Conservation (phyloP, 371 early-diverging fungal genomes). For the Nematocida ironsii region DNA sequence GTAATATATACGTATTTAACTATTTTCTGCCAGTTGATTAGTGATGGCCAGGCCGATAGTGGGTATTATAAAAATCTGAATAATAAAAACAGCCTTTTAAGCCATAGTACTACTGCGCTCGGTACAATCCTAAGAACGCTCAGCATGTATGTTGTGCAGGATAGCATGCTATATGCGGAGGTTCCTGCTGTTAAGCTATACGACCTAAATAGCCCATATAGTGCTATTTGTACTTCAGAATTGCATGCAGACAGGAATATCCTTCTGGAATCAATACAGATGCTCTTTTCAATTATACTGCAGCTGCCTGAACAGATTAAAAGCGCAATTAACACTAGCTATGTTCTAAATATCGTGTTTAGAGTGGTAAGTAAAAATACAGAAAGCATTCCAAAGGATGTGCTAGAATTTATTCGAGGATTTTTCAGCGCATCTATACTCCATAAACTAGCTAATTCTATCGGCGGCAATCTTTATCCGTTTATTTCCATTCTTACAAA, state of each 20-base stretch:
- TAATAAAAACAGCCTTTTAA: slow-evolving; percentile 32
- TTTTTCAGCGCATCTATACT: slow-evolving; percentile 31
- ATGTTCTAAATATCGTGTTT: slow-evolving; percentile 56
- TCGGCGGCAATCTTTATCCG: slow-evolving; percentile 18
- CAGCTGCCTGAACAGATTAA: slow-evolving; percentile 29
- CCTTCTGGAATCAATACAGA: slow-evolving; percentile 4
- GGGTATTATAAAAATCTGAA: not conserved
- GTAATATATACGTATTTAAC: slow-evolving; percentile 25
- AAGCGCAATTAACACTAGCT: slow-evolving; percentile 4
- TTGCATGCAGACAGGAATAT: not conserved
- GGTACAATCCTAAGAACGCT: not conserved
- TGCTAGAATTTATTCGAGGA: slow-evolving; percentile 29
- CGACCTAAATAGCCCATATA: slow-evolving; percentile 22
- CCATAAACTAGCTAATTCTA: slow-evolving; percentile 45
- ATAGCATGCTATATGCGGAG: slow-evolving; percentile 5
- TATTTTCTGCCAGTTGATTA: slow-evolving; percentile 5
- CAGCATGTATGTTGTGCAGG: slow-evolving; percentile 17
- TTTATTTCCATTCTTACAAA: slow-evolving; percentile 26
- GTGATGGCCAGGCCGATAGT: not conserved
- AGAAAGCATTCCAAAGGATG: not conserved
- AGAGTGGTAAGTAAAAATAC: slow-evolving; percentile 3
- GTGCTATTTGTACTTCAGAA: not conserved
- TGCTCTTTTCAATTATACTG: slow-evolving; percentile 23
- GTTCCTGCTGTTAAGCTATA: slow-evolving; percentile 14
- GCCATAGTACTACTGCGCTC: slow-evolving; percentile 1